phyloP scores from a whole-genome alignment of 2,329 filamentous ascomycete species.

The Neonectria ditissima region DNA sequence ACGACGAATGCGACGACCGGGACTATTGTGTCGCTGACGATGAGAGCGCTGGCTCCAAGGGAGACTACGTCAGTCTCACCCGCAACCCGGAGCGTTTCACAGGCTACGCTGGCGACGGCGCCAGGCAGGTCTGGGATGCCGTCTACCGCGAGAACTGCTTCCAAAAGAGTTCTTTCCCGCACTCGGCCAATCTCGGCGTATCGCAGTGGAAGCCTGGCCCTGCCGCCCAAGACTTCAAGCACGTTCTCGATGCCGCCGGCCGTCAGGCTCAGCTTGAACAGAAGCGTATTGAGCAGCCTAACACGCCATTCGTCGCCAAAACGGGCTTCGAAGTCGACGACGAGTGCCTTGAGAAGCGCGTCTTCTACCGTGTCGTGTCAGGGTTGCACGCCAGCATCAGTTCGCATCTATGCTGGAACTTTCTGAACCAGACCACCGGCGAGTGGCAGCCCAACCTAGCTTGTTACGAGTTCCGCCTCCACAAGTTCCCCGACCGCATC shows the following conservation, averaged over 20 bases:
- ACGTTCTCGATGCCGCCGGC: conserved; percentile 69
- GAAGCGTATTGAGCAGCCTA: conserved; percentile 56
- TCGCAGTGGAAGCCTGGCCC: conserved; percentile 58
- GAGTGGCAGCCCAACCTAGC: conserved; percentile 90
- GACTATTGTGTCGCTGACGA: conserved; percentile 98
- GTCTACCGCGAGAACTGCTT: conserved; percentile 99
- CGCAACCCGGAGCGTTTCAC: conserved; percentile 97
- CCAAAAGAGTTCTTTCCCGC: conserved; percentile 72
- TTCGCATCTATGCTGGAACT: conserved; percentile 95
- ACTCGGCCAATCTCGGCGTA: conserved; percentile 66
- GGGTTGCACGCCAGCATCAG: conserved; percentile 99
- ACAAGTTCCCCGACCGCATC: conserved; percentile 87
- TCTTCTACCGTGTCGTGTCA: conserved; percentile 94
- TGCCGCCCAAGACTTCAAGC: conserved; percentile 71
- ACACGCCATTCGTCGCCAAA: conserved; percentile 70
- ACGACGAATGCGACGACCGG: conserved; percentile 95
- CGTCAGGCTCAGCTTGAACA: conserved; percentile 72
- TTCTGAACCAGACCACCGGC: conserved; percentile 93
- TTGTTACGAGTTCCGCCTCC: conserved; percentile 90
- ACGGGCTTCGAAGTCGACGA: conserved; percentile 83
- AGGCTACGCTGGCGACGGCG: conserved; percentile 86
- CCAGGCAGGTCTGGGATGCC: conserved; percentile 93
- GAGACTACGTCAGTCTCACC: conserved; percentile 94
- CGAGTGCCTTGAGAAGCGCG: conserved; percentile 97
- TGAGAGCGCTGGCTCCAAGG: conserved; percentile 85